Conservation (phyloP, 768 basidiomycete species). For the Tulasnella sp. region DNA sequence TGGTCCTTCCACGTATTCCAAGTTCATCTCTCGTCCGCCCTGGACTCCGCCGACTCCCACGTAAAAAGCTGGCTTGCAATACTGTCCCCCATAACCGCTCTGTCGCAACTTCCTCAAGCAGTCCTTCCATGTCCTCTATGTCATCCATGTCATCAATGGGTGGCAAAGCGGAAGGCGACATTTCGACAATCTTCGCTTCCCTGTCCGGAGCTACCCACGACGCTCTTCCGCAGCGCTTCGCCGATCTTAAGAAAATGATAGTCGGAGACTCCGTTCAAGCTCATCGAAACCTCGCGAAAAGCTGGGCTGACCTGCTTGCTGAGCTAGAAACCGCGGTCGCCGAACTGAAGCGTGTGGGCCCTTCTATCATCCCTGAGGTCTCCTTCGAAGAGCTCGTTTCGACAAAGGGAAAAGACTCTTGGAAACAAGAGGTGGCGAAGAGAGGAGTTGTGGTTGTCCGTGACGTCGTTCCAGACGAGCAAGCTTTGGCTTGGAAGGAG, state of each 20-base stretch:
- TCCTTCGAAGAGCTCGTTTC: conserved; percentile 32
- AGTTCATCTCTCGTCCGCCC: no score
- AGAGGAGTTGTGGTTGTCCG: conserved; percentile 46
- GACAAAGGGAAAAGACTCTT: neutral
- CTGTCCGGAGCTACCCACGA: conserved; percentile 29
- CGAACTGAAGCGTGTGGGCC: conserved; percentile 38
- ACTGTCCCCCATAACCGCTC: neutral
- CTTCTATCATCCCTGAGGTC: conserved; percentile 44
- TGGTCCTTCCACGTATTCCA: no score
- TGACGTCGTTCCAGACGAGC: conserved; percentile 37
- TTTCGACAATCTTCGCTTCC: conserved; percentile 38
- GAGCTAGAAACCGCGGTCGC: conserved; percentile 37
- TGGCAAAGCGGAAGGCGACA: conserved; percentile 25
- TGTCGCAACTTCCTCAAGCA: neutral
- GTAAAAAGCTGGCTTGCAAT: no score
- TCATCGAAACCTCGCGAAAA: conserved; percentile 27
- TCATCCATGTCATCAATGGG: neutral
- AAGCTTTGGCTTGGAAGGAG: conserved; percentile 30
- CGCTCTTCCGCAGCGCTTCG: conserved; percentile 44
- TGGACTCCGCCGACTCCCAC: no score
- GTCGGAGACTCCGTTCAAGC: conserved; percentile 28
- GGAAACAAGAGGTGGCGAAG: conserved; percentile 30
- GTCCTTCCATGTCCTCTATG: neutral
- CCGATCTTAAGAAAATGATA: conserved; percentile 45
- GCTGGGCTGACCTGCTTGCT: conserved; percentile 44